A percentile compares a stretch with the other conserved stretches of the same genome.
Conservation (phyloP, 2,329 filamentous ascomycete species). For the Alternaria ethzedia region DNA sequence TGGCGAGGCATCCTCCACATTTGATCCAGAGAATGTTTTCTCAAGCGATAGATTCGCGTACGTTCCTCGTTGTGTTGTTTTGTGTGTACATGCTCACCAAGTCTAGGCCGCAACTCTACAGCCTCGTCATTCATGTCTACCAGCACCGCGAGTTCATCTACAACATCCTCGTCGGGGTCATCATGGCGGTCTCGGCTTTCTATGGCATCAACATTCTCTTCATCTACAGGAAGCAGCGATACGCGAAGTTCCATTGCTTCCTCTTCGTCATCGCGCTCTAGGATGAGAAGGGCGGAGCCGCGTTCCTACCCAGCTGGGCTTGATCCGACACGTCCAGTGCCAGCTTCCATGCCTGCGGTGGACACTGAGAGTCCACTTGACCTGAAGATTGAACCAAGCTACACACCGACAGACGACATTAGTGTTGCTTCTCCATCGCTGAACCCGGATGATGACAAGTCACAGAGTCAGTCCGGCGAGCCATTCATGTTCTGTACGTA, state of each 20-base stretch:
- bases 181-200: conserved; percentile 45
- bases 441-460: conserved; percentile 29
- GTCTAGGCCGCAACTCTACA: conserved; percentile 42
- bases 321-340: conserved; percentile 42
- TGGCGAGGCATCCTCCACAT: conserved; percentile 45
- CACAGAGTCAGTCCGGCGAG: conserved; percentile 34
- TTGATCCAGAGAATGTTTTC: conserved; percentile 47
- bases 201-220: conserved; percentile 42
- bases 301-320: conserved; percentile 44
- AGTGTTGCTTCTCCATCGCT: conserved; percentile 36
- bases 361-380: conserved; percentile 42
- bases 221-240: conserved; percentile 37
- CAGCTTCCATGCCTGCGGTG: conserved; percentile 39
- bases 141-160: conserved; percentile 35
- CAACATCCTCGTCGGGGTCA: conserved; percentile 38
- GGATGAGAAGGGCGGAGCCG: conserved; percentile 37
- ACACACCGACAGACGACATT: conserved; percentile 43
- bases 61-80: conserved; percentile 10
- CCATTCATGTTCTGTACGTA: conserved; percentile 49
- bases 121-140: conserved; percentile 43
- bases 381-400: conserved; percentile 33
- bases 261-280: conserved; percentile 40
- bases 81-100: conserved; percentile 25
- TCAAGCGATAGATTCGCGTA: conserved; percentile 46
- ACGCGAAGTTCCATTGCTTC: conserved; percentile 39